Evolutionary conservation across 129 eudicot genomes (phyloP).

Genomic region (Centella asiatica): DNA sequence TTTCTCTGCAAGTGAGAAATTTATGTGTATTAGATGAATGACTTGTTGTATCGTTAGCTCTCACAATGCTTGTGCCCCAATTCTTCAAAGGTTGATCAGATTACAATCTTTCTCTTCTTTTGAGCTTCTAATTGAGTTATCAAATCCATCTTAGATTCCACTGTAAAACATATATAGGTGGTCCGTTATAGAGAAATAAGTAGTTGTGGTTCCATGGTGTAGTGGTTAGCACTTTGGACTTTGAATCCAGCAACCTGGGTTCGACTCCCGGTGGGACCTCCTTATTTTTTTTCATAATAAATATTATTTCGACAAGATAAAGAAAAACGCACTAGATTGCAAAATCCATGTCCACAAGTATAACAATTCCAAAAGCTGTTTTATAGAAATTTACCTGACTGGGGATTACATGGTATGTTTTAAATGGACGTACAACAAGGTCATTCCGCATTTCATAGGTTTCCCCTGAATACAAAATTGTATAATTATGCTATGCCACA

Average conservation of each 20-base stretch:
- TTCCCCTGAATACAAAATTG: constrained; percentile 48
- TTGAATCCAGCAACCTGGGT: constrained; percentile 99
- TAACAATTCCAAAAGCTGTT: neutral
- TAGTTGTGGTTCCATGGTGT: constrained; percentile 88
- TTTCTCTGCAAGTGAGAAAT: no score
- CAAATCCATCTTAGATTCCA: neutral
- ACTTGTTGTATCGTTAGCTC: no score
- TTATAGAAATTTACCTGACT: constrained; percentile 64
- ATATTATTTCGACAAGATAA: neutral
- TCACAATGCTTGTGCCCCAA: no score
- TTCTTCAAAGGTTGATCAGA: no score
- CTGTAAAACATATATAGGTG: neutral
- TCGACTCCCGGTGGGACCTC: constrained; percentile 99
- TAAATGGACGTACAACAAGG: constrained; percentile 90
- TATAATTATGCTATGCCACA: neutral
- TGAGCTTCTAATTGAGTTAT: neutral
- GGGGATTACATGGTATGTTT: constrained; percentile 83
- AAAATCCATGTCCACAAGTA: neutral
- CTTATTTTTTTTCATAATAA: neutral
- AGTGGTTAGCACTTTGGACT: constrained; percentile 99
- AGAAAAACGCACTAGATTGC: neutral
- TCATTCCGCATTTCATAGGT: constrained; percentile 89
- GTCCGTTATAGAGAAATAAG: neutral
- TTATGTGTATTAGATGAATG: no score
- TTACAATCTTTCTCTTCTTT: no score